These are phyloP conservation scores for Inonotus hispidus DNA, from an alignment of 1,284 basidiomycete species.

Conservation along the genomic window DNA sequence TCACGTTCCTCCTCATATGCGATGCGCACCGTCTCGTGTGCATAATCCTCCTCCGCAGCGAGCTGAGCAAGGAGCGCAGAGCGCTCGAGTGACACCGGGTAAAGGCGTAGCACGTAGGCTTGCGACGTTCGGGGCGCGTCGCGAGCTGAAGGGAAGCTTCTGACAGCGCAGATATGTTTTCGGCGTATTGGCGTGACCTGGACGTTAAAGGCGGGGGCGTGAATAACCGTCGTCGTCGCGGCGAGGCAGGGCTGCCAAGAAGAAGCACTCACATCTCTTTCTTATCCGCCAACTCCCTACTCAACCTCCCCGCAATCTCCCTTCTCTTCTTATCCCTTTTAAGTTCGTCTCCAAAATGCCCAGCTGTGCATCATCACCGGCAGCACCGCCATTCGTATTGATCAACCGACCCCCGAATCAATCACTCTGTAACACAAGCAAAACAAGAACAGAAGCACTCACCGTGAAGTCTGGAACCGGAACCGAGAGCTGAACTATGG, in stretches of 20 bases:
- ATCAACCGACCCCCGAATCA: background rate
- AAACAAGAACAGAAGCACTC: background rate
- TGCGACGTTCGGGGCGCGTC: constrained; percentile 58
- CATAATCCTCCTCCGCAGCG: constrained; percentile 58
- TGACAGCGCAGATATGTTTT: constrained; percentile 52
- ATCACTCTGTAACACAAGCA: background rate
- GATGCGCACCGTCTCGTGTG: constrained; percentile 53
- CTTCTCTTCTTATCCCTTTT: constrained; percentile 59
- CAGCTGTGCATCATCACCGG: constrained; percentile 1
- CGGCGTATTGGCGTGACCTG: constrained; percentile 49
- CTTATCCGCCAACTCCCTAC: constrained; percentile 64
- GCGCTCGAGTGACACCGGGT: constrained; percentile 67
- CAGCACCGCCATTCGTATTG: background rate
- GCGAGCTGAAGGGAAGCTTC: constrained; percentile 52
- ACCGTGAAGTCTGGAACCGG: constrained; percentile 17
- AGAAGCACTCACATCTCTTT: constrained; percentile 59
- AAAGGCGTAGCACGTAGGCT: constrained; percentile 61
- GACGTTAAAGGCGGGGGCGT: background rate
- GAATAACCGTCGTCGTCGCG: background rate
- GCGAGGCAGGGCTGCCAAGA: background rate
- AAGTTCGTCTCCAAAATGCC: constrained; percentile 32
- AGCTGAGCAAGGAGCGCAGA: constrained; percentile 63
- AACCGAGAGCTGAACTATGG: constrained; percentile 12
- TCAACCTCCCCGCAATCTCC: constrained; percentile 60
- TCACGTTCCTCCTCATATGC: constrained; percentile 74